Evolutionary conservation across 495 filamentous ascomycete genomes (phyloP).

Genomic region (Penicilliopsis zonata): DNA sequence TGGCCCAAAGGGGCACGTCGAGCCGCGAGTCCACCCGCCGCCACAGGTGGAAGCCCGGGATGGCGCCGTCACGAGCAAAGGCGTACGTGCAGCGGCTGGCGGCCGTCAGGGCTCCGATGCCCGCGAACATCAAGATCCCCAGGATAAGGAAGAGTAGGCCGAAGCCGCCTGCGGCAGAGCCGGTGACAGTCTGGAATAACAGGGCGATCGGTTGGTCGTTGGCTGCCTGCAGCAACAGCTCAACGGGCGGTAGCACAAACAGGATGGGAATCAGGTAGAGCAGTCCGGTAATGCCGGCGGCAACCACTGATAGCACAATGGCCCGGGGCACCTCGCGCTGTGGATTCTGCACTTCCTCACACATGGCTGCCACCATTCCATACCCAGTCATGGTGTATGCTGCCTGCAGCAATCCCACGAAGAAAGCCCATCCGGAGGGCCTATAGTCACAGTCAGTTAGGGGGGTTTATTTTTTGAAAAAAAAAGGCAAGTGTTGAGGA

Average conservation of each 20-base stretch:
- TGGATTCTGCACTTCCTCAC: constrained; percentile 59
- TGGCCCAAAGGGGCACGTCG: constrained; percentile 44
- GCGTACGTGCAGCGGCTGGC: constrained; percentile 66
- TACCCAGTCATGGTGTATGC: constrained; percentile 50
- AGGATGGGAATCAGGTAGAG: constrained; percentile 55
- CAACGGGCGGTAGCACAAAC: constrained; percentile 48
- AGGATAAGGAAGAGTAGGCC: constrained; percentile 62
- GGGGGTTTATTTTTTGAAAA: no score
- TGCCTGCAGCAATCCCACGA: constrained; percentile 49
- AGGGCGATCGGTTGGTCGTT: constrained; percentile 37
- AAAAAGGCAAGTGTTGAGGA: not conserved
- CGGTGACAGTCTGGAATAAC: constrained; percentile 23
- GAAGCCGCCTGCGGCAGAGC: constrained; percentile 46
- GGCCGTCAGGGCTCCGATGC: constrained; percentile 59
- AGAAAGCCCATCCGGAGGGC: constrained; percentile 51
- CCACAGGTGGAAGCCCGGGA: constrained; percentile 56
- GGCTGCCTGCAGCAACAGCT: constrained; percentile 42
- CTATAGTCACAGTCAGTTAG: constrained; percentile 6
- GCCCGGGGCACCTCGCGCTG: constrained; percentile 55
- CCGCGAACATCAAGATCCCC: constrained; percentile 62
- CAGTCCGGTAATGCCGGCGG: constrained; percentile 56
- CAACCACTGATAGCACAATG: constrained; percentile 58
- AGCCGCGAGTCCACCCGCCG: constrained; percentile 40
- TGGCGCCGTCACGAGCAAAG: constrained; percentile 55
- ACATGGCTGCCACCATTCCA: constrained; percentile 47